phyloP scores from a whole-genome alignment of 352 stramenopile species.

The Globisporangium paroecandrum region DNA sequence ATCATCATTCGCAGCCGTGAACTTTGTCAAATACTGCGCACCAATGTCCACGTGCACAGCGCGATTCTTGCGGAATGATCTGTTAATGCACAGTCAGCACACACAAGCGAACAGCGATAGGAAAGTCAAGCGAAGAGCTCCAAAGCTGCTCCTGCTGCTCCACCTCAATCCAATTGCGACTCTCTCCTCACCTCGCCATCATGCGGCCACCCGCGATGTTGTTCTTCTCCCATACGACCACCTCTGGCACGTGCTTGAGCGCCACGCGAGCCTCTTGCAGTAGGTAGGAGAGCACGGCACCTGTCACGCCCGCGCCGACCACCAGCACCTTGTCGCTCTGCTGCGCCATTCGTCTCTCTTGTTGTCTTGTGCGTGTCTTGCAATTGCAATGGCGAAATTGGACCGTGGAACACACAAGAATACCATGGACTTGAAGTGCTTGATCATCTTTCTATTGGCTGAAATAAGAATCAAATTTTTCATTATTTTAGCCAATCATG shows the following conservation, averaged over 20 bases:
- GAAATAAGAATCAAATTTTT: not conserved
- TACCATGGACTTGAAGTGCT: conserved; percentile 3
- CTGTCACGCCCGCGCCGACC: conserved; percentile 60
- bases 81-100: not conserved
- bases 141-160: too few relatives aligned
- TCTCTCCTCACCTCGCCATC: conserved; percentile 46
- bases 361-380: not conserved
- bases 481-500: not conserved
- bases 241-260: conserved; percentile 20
- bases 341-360: conserved; percentile 11
- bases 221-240: conserved; percentile 71
- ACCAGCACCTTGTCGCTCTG: conserved; percentile 47
- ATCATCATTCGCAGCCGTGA: conserved; percentile 47
- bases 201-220: conserved; percentile 61
- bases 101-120: not conserved
- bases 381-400: not conserved
- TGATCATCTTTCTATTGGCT: not conserved
- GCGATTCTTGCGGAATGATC: conserved; percentile 59
- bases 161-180: not conserved
- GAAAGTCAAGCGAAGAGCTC: conserved; percentile 7
- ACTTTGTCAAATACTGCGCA: conserved; percentile 64
- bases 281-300: conserved; percentile 45
- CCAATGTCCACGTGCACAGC: conserved; percentile 60
- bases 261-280: conserved; percentile 34
- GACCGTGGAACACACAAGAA: conserved; percentile 3